phyloP scores from a whole-genome alignment of 176 grass and related monocot genomes.

The Raddia distichophylla region DNA sequence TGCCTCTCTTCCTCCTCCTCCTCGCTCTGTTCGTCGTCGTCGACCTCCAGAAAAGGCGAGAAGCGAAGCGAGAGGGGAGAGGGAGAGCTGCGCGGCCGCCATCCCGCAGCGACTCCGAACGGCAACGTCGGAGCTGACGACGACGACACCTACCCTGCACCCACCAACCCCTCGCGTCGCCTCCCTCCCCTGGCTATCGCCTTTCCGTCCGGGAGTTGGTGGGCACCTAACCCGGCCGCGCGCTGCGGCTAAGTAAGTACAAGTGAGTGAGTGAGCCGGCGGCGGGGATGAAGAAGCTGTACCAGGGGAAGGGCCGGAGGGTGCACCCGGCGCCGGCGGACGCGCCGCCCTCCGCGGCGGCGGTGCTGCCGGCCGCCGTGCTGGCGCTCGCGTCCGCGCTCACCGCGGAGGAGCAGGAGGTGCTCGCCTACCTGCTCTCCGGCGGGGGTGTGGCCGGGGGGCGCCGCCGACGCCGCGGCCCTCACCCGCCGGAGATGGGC shows the following conservation, averaged over 20 bases:
- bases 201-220: conserved; percentile 50
- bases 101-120: conserved; percentile 40
- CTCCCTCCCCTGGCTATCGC: background rate
- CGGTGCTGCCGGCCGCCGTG: conserved; percentile 54
- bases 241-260: background rate
- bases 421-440: conserved; percentile 82
- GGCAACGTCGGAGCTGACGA: conserved; percentile 55
- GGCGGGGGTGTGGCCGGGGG: conserved; percentile 15
- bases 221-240: conserved; percentile 34
- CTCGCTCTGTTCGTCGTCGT: background rate
- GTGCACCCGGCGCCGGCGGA: conserved; percentile 66
- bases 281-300: conserved; percentile 68
- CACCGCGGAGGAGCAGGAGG: conserved; percentile 72
- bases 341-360: conserved; percentile 9
- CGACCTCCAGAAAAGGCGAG: background rate
- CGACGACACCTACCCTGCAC: conserved; percentile 39
- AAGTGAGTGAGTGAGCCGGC: background rate
- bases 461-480: conserved; percentile 28
- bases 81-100: conserved; percentile 38
- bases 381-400: conserved; percentile 61
- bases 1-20: background rate
- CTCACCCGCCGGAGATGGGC: conserved; percentile 72
- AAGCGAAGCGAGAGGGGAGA: background rate
- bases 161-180: conserved; percentile 27
- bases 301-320: conserved; percentile 67